A percentile compares a stretch with the other conserved stretches of the same genome.
phyloP scores from a whole-genome alignment of 257 asterid species.

The Jacaranda mimosifolia region DNA sequence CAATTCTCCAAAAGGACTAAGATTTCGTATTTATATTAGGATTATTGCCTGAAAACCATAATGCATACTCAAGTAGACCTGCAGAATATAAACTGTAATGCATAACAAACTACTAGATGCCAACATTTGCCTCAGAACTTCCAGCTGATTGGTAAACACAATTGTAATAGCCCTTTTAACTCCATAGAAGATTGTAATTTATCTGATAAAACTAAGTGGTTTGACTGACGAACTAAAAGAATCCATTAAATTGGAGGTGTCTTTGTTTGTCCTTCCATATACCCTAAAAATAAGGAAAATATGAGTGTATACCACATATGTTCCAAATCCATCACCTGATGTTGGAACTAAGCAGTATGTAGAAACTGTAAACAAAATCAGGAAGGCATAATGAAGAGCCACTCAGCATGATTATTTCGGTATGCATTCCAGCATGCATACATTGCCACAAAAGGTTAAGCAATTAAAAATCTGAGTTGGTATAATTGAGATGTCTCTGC shows the following conservation, averaged over 20 bases:
- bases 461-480: not conserved
- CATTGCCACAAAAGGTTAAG: slow-evolving; percentile 1
- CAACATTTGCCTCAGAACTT: slow-evolving; percentile 5
- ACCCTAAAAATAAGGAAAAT: slow-evolving; percentile 22
- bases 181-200: not conserved
- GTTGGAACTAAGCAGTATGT: not conserved
- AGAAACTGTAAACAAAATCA: slow-evolving; percentile 20
- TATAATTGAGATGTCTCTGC: not conserved
- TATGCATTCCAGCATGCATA: not conserved
- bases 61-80: slow-evolving; percentile 11
- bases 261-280: not conserved
- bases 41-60: slow-evolving; percentile 1
- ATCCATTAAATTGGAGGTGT: slow-evolving; percentile 12
- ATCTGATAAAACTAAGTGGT: slow-evolving; percentile 3
- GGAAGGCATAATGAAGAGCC: slow-evolving; percentile 7
- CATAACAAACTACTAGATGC: slow-evolving; percentile 17
- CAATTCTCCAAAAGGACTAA: too few species aligned
- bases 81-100: not conserved
- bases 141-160: slow-evolving; percentile 20
- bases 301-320: not conserved
- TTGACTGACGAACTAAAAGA: slow-evolving; percentile 25
- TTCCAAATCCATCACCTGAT: slow-evolving; percentile 20
- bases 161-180: slow-evolving; percentile 3
- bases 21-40: slow-evolving; percentile 13
- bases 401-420: slow-evolving; percentile 5